Conservation (phyloP, 2,329 filamentous ascomycete genomes). For the Rugonectria rugulosa region DNA sequence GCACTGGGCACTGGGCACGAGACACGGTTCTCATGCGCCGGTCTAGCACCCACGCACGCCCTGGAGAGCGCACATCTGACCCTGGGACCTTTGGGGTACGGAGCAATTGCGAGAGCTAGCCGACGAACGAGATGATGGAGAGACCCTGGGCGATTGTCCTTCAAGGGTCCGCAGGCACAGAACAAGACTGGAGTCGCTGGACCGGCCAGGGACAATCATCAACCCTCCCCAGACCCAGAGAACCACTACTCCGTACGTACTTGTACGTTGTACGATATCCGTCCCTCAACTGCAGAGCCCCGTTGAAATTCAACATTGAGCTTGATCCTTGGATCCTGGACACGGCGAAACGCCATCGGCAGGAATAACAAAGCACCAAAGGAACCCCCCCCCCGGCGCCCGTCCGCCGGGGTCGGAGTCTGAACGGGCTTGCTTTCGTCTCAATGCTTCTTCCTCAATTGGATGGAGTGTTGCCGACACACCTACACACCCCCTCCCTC, state of each 20-base stretch:
- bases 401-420: constrained; percentile 37
- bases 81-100: constrained; percentile 16
- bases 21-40: constrained; percentile 39
- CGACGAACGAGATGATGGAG: constrained; percentile 30
- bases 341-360: constrained; percentile 23
- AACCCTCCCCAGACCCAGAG: constrained; percentile 4
- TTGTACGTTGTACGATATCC: background rate
- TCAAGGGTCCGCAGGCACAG: constrained; percentile 18
- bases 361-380: constrained; percentile 29
- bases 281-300: background rate
- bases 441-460: constrained; percentile 36
- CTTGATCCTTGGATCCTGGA: constrained; percentile 12
- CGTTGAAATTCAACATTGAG: background rate
- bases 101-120: background rate
- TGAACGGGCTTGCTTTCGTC: constrained; percentile 34
- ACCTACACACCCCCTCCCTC: constrained; percentile 36
- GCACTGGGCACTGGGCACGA: no score
- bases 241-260: constrained; percentile 11
- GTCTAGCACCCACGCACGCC: constrained; percentile 35
- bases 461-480: constrained; percentile 7
- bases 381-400: constrained; percentile 33
- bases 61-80: constrained; percentile 31
- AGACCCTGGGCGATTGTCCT: constrained; percentile 17
- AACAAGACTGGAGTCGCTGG: background rate
- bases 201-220: constrained; percentile 5